Conservation (phyloP, 2,329 filamentous ascomycete genomes). For the Cryphonectria radicalis region DNA sequence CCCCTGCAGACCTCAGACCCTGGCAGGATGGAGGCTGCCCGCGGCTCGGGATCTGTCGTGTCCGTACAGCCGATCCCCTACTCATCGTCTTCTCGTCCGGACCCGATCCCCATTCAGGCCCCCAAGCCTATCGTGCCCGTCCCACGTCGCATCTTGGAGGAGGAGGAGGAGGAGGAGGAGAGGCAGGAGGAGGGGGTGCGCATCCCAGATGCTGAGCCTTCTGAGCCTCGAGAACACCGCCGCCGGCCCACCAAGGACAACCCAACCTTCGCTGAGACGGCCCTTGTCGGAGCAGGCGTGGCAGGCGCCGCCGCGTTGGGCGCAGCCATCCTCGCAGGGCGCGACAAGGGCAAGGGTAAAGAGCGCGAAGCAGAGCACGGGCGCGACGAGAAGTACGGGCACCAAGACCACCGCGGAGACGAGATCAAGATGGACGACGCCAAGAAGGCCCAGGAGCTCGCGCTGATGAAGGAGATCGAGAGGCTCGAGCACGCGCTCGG, state of each 20-base stretch:
- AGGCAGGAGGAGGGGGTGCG: conserved; percentile 46
- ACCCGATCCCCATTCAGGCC: conserved; percentile 75
- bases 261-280: conserved; percentile 48
- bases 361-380: conserved; percentile 34
- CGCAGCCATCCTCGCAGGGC: conserved; percentile 48
- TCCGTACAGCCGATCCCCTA: conserved; percentile 36
- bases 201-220: conserved; percentile 43
- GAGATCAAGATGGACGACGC: conserved; percentile 31
- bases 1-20: conserved; percentile 71
- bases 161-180: conserved; percentile 46
- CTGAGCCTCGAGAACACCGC: conserved; percentile 37
- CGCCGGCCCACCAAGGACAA: conserved; percentile 33
- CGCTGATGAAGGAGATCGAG: conserved; percentile 28
- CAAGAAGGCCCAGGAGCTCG: conserved; percentile 34
- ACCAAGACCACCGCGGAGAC: conserved; percentile 33
- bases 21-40: conserved; percentile 60
- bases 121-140: conserved; percentile 80
- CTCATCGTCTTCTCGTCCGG: conserved; percentile 50
- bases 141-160: conserved; percentile 67
- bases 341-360: conserved; percentile 36
- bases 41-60: conserved; percentile 48
- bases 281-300: conserved; percentile 53
- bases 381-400: conserved; percentile 32
- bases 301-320: conserved; percentile 53
- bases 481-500: conserved; percentile 25